Percentiles rank a stretch among this genome's conserved stretches.
Evolutionary conservation across 352 stramenopile species (phyloP).

Genomic region (Globisporangium emineosum): DNA sequence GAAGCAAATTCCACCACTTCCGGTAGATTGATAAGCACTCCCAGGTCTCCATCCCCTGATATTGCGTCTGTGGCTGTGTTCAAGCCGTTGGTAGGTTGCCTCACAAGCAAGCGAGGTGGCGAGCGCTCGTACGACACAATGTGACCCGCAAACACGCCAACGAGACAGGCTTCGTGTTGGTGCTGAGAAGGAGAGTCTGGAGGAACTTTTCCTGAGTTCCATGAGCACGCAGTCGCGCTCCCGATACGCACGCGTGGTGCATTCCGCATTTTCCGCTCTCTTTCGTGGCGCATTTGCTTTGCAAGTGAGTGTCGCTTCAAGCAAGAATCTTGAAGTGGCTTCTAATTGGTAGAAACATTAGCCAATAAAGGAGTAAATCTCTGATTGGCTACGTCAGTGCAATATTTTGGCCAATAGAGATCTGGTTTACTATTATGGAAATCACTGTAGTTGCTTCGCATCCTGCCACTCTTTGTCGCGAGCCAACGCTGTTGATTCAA

Average conservation of each 20-base stretch:
- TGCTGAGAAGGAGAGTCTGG: background rate
- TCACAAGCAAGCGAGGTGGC: background rate
- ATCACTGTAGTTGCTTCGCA: background rate
- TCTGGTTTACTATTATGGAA: background rate
- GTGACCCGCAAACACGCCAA: conserved; percentile 3
- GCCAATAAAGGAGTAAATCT: no score
- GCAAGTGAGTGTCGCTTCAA: conserved; percentile 5
- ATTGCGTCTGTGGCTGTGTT: background rate
- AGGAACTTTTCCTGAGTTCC: background rate
- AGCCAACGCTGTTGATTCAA: conserved; percentile 5
- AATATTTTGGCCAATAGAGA: no score
- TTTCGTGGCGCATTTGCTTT: background rate
- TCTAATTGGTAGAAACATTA: background rate
- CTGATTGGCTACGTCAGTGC: no score
- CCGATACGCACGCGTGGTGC: background rate
- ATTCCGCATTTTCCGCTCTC: background rate
- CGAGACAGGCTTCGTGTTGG: background rate
- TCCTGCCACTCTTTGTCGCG: background rate
- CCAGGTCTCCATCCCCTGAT: background rate
- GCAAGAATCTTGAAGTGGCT: no score
- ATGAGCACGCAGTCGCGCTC: background rate
- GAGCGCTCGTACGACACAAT: conserved; percentile 9
- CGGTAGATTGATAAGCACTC: background rate
- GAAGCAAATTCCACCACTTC: background rate
- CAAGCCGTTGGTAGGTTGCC: background rate